phyloP scores from a whole-genome alignment of 768 basidiomycete genomes.

The Leucosporidium scottii region DNA sequence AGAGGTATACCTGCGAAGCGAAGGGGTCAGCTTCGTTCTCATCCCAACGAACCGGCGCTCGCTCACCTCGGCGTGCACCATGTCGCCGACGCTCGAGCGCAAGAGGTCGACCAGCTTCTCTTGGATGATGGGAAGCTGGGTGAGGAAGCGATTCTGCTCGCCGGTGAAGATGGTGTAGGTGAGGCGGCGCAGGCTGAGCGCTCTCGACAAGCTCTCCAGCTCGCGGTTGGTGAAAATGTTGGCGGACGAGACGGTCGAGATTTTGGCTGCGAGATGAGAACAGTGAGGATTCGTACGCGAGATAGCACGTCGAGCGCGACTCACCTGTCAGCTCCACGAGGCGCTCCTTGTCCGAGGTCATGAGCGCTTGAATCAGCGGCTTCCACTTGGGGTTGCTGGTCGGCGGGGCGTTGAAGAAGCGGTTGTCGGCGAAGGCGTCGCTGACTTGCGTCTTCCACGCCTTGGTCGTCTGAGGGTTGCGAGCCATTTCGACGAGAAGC shows the following conservation, averaged over 20 bases:
- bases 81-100: slow-evolving; percentile 62
- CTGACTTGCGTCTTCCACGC: slow-evolving; percentile 73
- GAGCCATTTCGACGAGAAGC: slow-evolving; percentile 70
- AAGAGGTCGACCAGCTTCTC: slow-evolving; percentile 93
- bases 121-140: slow-evolving; percentile 85
- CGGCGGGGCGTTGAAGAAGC: slow-evolving; percentile 71
- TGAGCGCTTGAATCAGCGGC: slow-evolving; percentile 66
- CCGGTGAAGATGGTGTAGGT: slow-evolving; percentile 79
- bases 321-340: slow-evolving; percentile 77
- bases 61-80: slow-evolving; percentile 80
- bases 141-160: slow-evolving; percentile 84
- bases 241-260: slow-evolving; percentile 76
- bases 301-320: slow-evolving; percentile 17
- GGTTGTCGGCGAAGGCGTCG: slow-evolving; percentile 75
- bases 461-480: slow-evolving; percentile 61
- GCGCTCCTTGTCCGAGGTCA: slow-evolving; percentile 78
- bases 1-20: slow-evolving; percentile 58
- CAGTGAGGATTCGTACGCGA: neutral
- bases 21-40: neutral
- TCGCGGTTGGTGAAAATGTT: slow-evolving; percentile 96
- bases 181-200: slow-evolving; percentile 75
- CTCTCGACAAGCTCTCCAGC: slow-evolving; percentile 81
- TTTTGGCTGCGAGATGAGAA: slow-evolving; percentile 38
- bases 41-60: neutral
- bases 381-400: slow-evolving; percentile 61